A percentile compares a stretch with the other conserved stretches of the same genome.
These are phyloP conservation scores for Drosera spatulata DNA, from an alignment of 179 eudicot genomes.

Conservation along the genomic window DNA sequence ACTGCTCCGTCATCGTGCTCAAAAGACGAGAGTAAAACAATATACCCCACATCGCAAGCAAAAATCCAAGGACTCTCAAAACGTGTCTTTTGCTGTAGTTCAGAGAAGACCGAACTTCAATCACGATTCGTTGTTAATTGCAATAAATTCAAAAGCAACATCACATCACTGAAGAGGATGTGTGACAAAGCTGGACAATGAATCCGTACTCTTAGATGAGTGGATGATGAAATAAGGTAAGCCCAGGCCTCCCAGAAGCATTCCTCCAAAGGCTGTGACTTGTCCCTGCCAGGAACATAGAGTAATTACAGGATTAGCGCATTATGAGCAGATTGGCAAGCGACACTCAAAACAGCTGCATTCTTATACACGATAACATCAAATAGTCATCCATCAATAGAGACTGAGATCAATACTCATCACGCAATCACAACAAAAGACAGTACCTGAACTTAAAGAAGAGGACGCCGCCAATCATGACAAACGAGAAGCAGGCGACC, in stretches of 20 bases:
- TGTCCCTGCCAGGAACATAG: slow-evolving; percentile 31
- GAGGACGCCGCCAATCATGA: slow-evolving; percentile 83
- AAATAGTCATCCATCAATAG: too few species aligned
- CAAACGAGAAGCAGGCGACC: slow-evolving; percentile 75
- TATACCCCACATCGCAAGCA: slow-evolving; percentile 97
- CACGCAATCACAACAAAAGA: neutral
- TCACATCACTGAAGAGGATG: neutral
- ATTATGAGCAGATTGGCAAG: too few species aligned
- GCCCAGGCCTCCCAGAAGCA: slow-evolving; percentile 99
- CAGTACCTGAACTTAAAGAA: slow-evolving; percentile 78
- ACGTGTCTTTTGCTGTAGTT: slow-evolving; percentile 77
- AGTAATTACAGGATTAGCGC: too few species aligned
- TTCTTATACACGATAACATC: too few species aligned
- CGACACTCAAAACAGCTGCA: too few species aligned
- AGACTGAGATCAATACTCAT: too few species aligned
- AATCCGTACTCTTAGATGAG: slow-evolving; percentile 68
- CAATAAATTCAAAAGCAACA: neutral
- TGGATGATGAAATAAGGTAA: slow-evolving; percentile 75
- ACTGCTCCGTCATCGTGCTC: slow-evolving; percentile 98
- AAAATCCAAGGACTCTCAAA: slow-evolving; percentile 79
- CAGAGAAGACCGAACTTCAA: neutral
- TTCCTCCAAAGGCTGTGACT: slow-evolving; percentile 67
- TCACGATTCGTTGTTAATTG: neutral
- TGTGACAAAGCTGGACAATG: slow-evolving; percentile 8
- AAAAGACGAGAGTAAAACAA: slow-evolving; percentile 84